Conservation (phyloP, 2,329 filamentous ascomycete genomes). For the Neodidymelliopsis sp. region DNA sequence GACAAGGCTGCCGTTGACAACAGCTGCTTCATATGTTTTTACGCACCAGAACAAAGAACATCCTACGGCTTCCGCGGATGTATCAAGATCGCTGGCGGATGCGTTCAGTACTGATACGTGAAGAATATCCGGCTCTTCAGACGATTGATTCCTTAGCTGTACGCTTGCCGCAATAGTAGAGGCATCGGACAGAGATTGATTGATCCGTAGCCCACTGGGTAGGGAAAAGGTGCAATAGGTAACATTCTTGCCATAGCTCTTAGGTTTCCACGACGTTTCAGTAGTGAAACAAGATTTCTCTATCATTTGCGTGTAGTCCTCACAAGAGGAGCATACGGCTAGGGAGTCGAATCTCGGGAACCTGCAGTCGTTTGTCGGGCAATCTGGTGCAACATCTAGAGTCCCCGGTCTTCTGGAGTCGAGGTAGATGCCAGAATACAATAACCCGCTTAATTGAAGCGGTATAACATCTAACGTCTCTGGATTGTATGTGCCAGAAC, state of each 20-base stretch:
- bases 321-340: neutral
- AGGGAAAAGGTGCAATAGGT: neutral
- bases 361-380: neutral
- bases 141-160: neutral
- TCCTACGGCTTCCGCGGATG: neutral
- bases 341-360: neutral
- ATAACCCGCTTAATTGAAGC: neutral
- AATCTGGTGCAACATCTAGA: neutral
- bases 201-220: neutral
- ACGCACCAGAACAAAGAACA: neutral
- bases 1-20: neutral
- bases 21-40: neutral
- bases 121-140: neutral
- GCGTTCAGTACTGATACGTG: neutral
- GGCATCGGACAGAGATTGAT: too few relatives aligned
- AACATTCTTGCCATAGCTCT: neutral
- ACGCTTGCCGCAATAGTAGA: too few relatives aligned
- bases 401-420: neutral
- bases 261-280: too few relatives aligned
- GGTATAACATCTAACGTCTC: neutral
- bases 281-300: neutral
- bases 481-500: neutral
- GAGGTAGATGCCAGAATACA: neutral
- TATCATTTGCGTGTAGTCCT: neutral
- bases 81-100: neutral